Base-by-base conservation (phyloP, 2,329 filamentous ascomycete genomes). In the Cladobotryum mycophilum region DNA sequence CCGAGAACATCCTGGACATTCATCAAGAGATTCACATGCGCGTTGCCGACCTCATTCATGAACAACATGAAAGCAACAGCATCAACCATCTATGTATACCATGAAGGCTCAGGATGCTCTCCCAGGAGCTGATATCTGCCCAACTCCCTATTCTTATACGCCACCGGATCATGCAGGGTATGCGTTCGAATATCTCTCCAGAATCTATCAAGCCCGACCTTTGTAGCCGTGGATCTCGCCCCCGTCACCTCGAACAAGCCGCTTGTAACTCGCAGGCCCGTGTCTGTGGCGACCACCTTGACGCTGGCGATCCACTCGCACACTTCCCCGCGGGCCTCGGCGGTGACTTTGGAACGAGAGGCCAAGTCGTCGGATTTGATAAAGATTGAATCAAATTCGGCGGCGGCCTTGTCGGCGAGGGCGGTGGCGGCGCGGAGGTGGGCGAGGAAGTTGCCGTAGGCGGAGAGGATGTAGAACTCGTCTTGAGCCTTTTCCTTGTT, bases 101-200 rank as follows among this genome's bases (percentile, higher is more conserved):
- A 84, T 4, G 76, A 80, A 13, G 78, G 73, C 63, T 76, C 72
- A 1, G 81, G 81, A 11, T 76, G 59, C 66, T 85, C 79, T 13
- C 70, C 73, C 45, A 84, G 58, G 49, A 86, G 58, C 37, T 76
- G 69, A 60, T 73, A 85, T 18, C 77, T 66, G 0, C 82, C 82
- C 47, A 85, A 58, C 64, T 86, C 82, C 3, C 77, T 65, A 51
- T 84, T 81, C 72, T 85, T 85, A 58, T 85, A 85, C 20, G 81
- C 78, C 25, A 86, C 81, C 0, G 82, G 82, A 62, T 86, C 83
- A 65, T 86, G 82, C 58, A 86, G 62, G 1, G 76, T 79, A 64
- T 86, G 83, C 4, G 81, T 85, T 5, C 83, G 65, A n/a, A 85
- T 68, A 59, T 86, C 82, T 42, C 82, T 71, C 81, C 81, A 86